Evolutionary conservation across 441 rosid species (phyloP), one percentile per base, ranked within the genome.

Genomic region (Populus hybrid): DNA sequence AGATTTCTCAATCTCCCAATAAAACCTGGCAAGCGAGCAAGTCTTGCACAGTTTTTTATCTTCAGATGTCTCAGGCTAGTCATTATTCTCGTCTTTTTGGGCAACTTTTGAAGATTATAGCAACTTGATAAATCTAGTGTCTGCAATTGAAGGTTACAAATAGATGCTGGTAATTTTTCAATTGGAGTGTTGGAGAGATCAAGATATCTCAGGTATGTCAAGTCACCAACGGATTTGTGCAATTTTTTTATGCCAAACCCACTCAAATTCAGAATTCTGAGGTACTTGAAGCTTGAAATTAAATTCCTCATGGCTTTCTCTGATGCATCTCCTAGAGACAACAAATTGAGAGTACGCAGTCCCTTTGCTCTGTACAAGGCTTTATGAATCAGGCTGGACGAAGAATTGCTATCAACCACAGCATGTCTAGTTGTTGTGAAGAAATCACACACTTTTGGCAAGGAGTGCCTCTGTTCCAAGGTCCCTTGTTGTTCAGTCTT

Each of bases 151-250:
- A 83, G 72, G 6, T 23, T 4, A 18, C 78, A 73, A 38, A 80
- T 33, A 20, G 75, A 72, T 68, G 6, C 66, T 1, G 82, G 86
- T 36, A 83, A 76, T 35, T 4, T 36, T 65, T 65, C 33, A 2
- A 78, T 65, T 31, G 10, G 78, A 31, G 79, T 73, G 61, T 81
- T 53, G n/a, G 84, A 80, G 20, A 81, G 69, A 66, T 81, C 81
- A 68, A 80, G 82, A 63, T 78, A 69, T 68, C 78, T 76, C 78
- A 81, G 53, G 65, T n/a, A 78, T 33, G 42, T 56, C 66, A 83
- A 76, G 35, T 6, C 11, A 21, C 65, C 36, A 38, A 83, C 64
- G 3, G 86, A 64, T 56, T 23, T 21, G 21, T 68, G 38, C 40
- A 78, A 56, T 7, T 0, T 45, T 64, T 59, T 23, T 9, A 83